Evolutionary conservation across 140 eudicot genomes (phyloP).

Genomic region (Anethum foeniculum): DNA sequence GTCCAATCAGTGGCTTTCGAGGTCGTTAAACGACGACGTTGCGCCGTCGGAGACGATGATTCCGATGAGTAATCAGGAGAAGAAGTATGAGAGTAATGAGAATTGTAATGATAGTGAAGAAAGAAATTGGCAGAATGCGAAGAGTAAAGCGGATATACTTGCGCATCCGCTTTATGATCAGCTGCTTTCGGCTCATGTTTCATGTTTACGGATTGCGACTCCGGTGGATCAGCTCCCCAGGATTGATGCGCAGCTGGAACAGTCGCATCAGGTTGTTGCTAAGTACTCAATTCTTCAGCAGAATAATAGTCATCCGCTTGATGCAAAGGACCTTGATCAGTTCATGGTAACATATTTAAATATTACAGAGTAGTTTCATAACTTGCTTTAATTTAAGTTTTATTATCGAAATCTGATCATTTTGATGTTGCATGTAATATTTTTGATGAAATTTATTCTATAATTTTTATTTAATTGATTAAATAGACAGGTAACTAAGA

Average conservation of each 20-base stretch:
- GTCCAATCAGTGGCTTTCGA: slow-evolving; percentile 54
- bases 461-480: background rate
- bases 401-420: background rate
- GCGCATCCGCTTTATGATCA: slow-evolving; percentile 84
- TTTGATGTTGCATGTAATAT: background rate
- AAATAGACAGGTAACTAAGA: background rate
- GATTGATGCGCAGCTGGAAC: slow-evolving; percentile 85
- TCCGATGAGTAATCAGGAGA: slow-evolving; percentile 16
- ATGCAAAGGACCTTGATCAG: slow-evolving; percentile 88
- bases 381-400: background rate
- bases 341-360: slow-evolving; percentile 52
- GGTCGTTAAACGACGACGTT: slow-evolving; percentile 18
- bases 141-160: slow-evolving; percentile 75
- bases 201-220: slow-evolving; percentile 86
- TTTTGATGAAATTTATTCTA: background rate
- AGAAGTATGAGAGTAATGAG: slow-evolving; percentile 1
- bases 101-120: slow-evolving; percentile 20
- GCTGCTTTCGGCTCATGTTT: slow-evolving; percentile 78
- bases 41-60: slow-evolving; percentile 31
- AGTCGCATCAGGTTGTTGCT: slow-evolving; percentile 71
- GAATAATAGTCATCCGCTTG: slow-evolving; percentile 45
- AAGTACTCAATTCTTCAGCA: slow-evolving; percentile 70
- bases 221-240: slow-evolving; percentile 98
- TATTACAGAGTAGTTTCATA: too few species aligned
- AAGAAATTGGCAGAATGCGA: slow-evolving; percentile 69